Evolutionary conservation across 1,284 basidiomycete genomes (phyloP).

Genomic region (Sanguinoderma infundibulare): DNA sequence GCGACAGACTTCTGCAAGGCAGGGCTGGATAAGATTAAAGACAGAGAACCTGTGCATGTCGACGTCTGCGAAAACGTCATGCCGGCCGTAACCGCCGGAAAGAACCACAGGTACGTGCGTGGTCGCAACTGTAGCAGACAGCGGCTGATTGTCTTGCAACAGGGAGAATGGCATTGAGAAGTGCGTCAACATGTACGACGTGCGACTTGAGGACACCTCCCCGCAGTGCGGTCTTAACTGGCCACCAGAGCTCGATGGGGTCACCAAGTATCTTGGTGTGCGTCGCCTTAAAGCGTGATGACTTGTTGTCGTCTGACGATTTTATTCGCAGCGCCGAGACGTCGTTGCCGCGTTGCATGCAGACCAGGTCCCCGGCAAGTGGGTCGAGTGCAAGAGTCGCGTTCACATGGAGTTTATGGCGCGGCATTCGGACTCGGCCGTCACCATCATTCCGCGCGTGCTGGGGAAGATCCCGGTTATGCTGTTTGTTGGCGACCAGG

Average conservation of each 20-base stretch:
- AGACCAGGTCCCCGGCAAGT: constrained; percentile 74
- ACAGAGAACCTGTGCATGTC: constrained; percentile 66
- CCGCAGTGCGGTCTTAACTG: constrained; percentile 99
- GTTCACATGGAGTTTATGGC: constrained; percentile 72
- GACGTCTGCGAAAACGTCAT: constrained; percentile 72
- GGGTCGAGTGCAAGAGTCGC: constrained; percentile 85
- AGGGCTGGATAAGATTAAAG: constrained; percentile 51
- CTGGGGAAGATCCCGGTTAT: constrained; percentile 84
- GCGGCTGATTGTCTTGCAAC: constrained; percentile 2
- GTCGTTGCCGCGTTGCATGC: constrained; percentile 90
- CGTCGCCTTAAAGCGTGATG: constrained; percentile 33
- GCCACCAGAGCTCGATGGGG: constrained; percentile 86
- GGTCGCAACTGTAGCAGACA: neutral
- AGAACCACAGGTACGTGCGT: constrained; percentile 67
- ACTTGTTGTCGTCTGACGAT: constrained; percentile 2
- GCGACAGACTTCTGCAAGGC: constrained; percentile 68
- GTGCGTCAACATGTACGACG: constrained; percentile 97
- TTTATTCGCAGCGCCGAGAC: constrained; percentile 63
- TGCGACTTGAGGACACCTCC: constrained; percentile 81
- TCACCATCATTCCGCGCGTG: constrained; percentile 81
- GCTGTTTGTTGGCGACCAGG: constrained; percentile 94
- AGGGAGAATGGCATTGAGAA: constrained; percentile 75
- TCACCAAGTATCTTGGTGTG: constrained; percentile 84
- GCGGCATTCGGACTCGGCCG: constrained; percentile 66
- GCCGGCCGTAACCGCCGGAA: constrained; percentile 61